phyloP scores from a whole-genome alignment of 2,329 filamentous ascomycete genomes.

The Cercospora sp. region DNA sequence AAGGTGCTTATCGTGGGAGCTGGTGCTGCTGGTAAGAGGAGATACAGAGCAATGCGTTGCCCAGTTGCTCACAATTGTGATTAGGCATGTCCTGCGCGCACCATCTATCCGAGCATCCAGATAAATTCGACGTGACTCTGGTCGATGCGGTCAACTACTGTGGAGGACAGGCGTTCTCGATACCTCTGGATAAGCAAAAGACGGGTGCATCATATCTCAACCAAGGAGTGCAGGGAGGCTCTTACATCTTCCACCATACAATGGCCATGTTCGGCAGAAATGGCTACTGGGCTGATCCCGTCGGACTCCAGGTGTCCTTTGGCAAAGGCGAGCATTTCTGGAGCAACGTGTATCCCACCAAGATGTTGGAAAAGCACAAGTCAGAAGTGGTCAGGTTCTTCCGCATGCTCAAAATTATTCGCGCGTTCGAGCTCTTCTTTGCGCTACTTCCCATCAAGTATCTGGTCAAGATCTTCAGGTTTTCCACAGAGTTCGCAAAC shows the following conservation, averaged over 20 bases:
- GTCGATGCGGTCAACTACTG: conserved; percentile 60
- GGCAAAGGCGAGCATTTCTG: conserved; percentile 64
- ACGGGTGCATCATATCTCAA: conserved; percentile 62
- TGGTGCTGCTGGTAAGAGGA: conserved; percentile 61
- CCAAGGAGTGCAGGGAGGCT: conserved; percentile 64
- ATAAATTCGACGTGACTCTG: conserved; percentile 65
- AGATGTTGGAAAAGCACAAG: conserved; percentile 57
- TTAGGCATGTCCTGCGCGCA: conserved; percentile 64
- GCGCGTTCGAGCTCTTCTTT: conserved; percentile 61
- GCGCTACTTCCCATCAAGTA: conserved; percentile 62
- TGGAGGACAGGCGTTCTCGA: conserved; percentile 62
- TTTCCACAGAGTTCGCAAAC: conserved; percentile 69
- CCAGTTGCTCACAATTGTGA: not conserved
- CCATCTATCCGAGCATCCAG: conserved; percentile 64
- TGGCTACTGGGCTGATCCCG: conserved; percentile 56
- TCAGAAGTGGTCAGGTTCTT: conserved; percentile 58
- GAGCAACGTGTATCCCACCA: conserved; percentile 65
- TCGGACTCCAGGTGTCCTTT: conserved; percentile 64
- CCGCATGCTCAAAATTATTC: conserved; percentile 57
- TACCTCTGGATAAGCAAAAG: conserved; percentile 56
- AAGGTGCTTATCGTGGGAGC: conserved; percentile 60
- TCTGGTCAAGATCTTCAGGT: conserved; percentile 67
- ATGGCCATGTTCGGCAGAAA: conserved; percentile 64
- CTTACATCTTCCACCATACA: conserved; percentile 67
- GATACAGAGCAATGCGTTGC: not conserved